These are phyloP conservation scores for Nakazawaea ernobii DNA, from an alignment of 805 yeast genomes.

Conservation along the genomic window DNA sequence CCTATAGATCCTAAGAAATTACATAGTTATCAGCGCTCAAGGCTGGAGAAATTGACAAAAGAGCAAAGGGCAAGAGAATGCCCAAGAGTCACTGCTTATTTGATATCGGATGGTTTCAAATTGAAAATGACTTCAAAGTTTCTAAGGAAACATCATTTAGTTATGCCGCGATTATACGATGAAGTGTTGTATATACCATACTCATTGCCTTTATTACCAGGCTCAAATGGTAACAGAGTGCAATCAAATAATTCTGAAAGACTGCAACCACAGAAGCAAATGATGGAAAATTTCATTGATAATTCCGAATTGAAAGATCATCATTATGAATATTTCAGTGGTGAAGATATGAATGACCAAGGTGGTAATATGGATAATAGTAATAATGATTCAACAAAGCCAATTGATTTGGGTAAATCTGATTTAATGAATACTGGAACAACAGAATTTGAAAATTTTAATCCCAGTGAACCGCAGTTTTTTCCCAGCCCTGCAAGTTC, in stretches of 20 bases:
- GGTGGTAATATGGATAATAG: not conserved
- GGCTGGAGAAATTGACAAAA: constrained; percentile 53
- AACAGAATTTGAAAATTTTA: constrained; percentile 39
- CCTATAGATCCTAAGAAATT: constrained; percentile 12
- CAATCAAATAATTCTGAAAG: constrained; percentile 55
- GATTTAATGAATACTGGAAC: constrained; percentile 18
- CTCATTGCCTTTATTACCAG: constrained; percentile 80
- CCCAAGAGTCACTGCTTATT: constrained; percentile 87
- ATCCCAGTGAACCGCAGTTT: constrained; percentile 90
- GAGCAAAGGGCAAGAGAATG: constrained; percentile 57
- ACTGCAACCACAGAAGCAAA: constrained; percentile 31
- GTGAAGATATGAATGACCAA: constrained; percentile 22
- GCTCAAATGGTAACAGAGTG: constrained; percentile 70
- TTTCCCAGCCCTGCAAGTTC: constrained; percentile 44
- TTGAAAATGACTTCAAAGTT: constrained; percentile 59
- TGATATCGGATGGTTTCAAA: constrained; percentile 79
- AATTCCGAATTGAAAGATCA: constrained; percentile 84
- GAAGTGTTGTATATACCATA: constrained; percentile 93
- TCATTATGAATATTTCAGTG: constrained; percentile 86
- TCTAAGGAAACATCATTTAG: constrained; percentile 66
- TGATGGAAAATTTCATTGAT: constrained; percentile 75
- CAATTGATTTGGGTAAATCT: constrained; percentile 13
- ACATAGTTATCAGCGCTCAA: constrained; percentile 21
- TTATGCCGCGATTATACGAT: constrained; percentile 81
- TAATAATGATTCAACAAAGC: not conserved